phyloP scores from a whole-genome alignment of 2,329 filamentous ascomycete genomes.

The Fusarium tricinctum region DNA sequence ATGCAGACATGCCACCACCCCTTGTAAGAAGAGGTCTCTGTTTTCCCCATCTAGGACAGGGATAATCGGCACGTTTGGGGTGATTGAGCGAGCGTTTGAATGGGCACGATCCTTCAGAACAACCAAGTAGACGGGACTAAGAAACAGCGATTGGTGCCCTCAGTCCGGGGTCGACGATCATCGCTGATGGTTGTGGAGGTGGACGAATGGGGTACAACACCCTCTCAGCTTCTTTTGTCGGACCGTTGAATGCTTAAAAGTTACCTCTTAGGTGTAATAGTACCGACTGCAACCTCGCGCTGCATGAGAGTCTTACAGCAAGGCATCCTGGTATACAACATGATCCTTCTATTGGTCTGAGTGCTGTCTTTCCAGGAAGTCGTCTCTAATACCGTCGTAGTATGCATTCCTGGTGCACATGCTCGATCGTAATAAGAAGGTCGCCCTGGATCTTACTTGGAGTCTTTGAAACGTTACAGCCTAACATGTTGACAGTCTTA shows the following conservation, averaged over 20 bases:
- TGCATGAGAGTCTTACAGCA: background rate
- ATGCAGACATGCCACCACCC: background rate
- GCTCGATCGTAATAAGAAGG: too few relatives aligned
- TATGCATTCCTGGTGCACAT: too few relatives aligned
- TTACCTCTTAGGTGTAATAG: background rate
- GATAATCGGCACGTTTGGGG: slow-evolving; percentile 5
- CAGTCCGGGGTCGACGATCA: slow-evolving; percentile 5
- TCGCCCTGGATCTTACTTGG: too few relatives aligned
- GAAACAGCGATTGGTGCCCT: slow-evolving; percentile 1
- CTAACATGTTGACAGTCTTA: too few relatives aligned
- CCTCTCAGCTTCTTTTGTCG: slow-evolving; percentile 8
- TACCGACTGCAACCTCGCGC: slow-evolving; percentile 9
- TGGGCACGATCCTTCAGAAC: background rate
- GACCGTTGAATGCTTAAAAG: slow-evolving; percentile 15
- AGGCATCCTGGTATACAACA: background rate
- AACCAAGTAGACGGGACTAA: slow-evolving; percentile 27
- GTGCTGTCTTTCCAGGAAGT: background rate
- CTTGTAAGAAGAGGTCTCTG: background rate
- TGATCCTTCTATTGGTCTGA: background rate
- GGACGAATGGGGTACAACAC: slow-evolving; percentile 7
- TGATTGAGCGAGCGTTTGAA: background rate
- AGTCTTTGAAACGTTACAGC: too few relatives aligned
- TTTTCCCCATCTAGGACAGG: background rate
- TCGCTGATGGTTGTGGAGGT: slow-evolving; percentile 6
- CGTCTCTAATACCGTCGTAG: too few relatives aligned